Evolutionary conservation across 192 early-diverging fungal genomes (phyloP).

Genomic region (Entomortierella lignicola): DNA sequence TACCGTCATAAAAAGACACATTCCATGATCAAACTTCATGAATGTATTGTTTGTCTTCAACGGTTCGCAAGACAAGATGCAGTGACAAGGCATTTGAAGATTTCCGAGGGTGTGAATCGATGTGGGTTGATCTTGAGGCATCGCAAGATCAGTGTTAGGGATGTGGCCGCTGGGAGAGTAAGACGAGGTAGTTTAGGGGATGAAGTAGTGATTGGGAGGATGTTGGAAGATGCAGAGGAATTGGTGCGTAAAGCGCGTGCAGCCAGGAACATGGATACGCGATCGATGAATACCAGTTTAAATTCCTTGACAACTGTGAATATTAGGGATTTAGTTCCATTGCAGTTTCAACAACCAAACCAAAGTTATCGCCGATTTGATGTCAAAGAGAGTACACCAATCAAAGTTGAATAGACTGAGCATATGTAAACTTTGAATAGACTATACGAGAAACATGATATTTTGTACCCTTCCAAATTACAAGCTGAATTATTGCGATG

Average conservation of each 20-base stretch:
- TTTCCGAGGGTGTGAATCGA: constrained; percentile 28
- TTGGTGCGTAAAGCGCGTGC: constrained; percentile 12
- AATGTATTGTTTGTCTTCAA: constrained; percentile 74
- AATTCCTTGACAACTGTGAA: too few relatives aligned
- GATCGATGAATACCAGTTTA: too few relatives aligned
- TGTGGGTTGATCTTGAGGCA: constrained; percentile 27
- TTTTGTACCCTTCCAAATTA: too few relatives aligned
- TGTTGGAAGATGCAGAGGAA: constrained; percentile 15
- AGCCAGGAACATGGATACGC: constrained; percentile 3
- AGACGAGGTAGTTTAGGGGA: constrained; percentile 13
- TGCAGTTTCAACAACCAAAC: too few relatives aligned
- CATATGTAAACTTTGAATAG: too few relatives aligned
- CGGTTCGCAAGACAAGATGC: constrained; percentile 62
- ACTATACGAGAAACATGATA: too few relatives aligned
- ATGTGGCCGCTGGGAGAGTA: constrained; percentile 29
- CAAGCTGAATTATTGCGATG: too few relatives aligned
- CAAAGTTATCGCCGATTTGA: too few relatives aligned
- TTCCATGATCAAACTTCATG: constrained; percentile 74
- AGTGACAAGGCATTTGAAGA: constrained; percentile 42
- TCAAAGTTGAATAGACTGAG: too few relatives aligned
- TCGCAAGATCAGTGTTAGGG: constrained; percentile 6
- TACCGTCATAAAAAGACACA: constrained; percentile 81
- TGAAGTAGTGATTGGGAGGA: constrained; percentile 6
- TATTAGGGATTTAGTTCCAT: too few relatives aligned
- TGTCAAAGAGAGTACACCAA: too few relatives aligned